These are phyloP conservation scores for Pichia paraexigua DNA, from an alignment of 805 yeast genomes.

Conservation along the genomic window DNA sequence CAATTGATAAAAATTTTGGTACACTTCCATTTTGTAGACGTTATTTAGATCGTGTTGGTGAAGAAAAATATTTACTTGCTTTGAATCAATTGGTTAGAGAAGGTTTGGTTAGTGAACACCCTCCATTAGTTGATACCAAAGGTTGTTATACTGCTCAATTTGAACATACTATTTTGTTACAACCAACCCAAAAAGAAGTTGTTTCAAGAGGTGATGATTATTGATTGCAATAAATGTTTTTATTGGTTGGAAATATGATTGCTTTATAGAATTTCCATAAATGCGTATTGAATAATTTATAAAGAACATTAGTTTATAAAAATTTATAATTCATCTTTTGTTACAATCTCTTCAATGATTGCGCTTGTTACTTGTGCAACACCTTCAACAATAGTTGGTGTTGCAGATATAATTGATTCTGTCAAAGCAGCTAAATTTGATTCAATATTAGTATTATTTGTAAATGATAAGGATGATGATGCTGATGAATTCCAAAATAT, in stretches of 20 bases:
- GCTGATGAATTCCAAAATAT: slow-evolving; percentile 4
- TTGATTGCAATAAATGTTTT: slow-evolving; percentile 25
- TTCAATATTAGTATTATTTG: neutral
- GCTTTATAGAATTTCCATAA: neutral
- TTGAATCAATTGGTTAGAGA: slow-evolving; percentile 75
- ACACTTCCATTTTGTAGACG: slow-evolving; percentile 96
- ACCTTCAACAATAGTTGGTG: neutral
- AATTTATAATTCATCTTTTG: slow-evolving; percentile 9
- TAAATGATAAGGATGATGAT: neutral
- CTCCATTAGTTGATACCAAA: slow-evolving; percentile 76
- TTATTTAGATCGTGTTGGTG: slow-evolving; percentile 84
- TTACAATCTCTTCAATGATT: neutral
- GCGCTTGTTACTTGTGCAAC: neutral
- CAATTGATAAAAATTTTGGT: slow-evolving; percentile 79
- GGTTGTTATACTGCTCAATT: slow-evolving; percentile 94
- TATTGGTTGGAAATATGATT: neutral
- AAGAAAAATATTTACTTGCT: slow-evolving; percentile 84
- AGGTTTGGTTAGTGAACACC: slow-evolving; percentile 88
- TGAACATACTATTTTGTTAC: slow-evolving; percentile 88
- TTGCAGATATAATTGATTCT: neutral
- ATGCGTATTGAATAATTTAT: neutral
- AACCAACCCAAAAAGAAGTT: slow-evolving; percentile 89
- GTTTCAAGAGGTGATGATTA: slow-evolving; percentile 94
- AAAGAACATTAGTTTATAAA: neutral
- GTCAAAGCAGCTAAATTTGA: neutral